A percentile compares a stretch with the other conserved stretches of the same genome.
phyloP scores from a whole-genome alignment of 2,329 filamentous ascomycete species.

The Colletotrichum musae region DNA sequence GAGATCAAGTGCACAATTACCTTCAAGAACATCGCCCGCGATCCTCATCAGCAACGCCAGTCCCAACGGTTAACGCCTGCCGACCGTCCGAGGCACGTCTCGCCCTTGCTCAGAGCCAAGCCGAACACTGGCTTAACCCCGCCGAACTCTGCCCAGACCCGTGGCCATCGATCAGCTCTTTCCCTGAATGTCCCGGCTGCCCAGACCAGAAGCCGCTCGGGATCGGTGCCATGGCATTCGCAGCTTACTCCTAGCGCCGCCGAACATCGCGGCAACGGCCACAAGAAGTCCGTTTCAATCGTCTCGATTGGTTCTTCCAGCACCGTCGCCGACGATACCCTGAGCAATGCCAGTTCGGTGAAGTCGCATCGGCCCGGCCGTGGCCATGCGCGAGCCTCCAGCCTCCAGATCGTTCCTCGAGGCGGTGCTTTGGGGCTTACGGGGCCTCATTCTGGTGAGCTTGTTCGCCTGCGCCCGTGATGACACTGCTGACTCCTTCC shows the following conservation, averaged over 20 bases:
- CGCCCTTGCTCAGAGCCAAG: constrained; percentile 61
- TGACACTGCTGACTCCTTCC: constrained; percentile 9
- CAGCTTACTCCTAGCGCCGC: constrained; percentile 47
- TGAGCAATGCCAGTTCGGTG: constrained; percentile 57
- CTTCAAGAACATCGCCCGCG: constrained; percentile 86
- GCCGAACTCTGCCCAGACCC: constrained; percentile 55
- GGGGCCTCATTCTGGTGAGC: constrained; percentile 57
- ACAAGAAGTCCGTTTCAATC: constrained; percentile 85
- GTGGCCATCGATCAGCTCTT: constrained; percentile 77
- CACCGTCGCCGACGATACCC: constrained; percentile 60
- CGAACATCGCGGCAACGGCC: constrained; percentile 65
- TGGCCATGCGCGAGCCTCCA: constrained; percentile 83
- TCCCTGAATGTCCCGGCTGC: constrained; percentile 72
- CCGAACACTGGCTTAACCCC: constrained; percentile 61
- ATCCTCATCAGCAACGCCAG: constrained; percentile 51
- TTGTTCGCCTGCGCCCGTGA: not conserved
- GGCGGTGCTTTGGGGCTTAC: constrained; percentile 43
- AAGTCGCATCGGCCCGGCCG: constrained; percentile 67
- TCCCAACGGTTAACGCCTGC: constrained; percentile 43
- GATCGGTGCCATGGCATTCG: constrained; percentile 63
- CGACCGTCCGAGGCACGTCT: constrained; percentile 48
- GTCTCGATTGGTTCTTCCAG: constrained; percentile 78
- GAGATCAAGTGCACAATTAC: constrained; percentile 96
- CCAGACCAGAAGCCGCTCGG: constrained; percentile 60
- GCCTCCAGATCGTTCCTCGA: constrained; percentile 80